Evolutionary conservation across 345 rosid species (phyloP).

Genomic region (Iberis pinnata): DNA sequence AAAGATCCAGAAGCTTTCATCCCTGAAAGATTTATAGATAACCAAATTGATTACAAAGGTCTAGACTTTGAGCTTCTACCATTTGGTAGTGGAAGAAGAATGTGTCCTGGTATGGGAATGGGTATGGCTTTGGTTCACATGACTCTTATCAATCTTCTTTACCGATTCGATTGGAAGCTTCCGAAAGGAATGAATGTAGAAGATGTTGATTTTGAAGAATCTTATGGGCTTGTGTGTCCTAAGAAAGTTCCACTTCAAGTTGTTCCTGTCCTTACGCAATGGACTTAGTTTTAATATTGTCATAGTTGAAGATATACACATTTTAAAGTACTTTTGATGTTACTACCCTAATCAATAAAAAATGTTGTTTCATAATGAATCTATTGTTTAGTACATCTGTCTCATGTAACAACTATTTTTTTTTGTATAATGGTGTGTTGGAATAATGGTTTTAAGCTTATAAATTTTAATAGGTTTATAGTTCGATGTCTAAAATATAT

Average conservation of each 20-base stretch:
- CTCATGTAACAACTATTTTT: no score
- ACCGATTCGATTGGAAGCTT: slow-evolving; percentile 44
- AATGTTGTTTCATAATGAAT: no score
- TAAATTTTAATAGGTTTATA: no score
- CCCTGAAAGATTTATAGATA: slow-evolving; percentile 26
- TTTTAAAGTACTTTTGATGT: neutral
- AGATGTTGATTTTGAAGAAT: slow-evolving; percentile 49
- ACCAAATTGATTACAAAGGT: slow-evolving; percentile 41
- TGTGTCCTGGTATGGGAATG: no score
- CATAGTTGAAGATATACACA: neutral
- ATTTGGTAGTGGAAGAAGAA: slow-evolving; percentile 57
- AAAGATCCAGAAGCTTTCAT: slow-evolving; percentile 19
- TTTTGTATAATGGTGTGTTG: no score
- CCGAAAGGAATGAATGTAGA: slow-evolving; percentile 35
- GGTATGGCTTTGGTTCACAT: slow-evolving; percentile 36
- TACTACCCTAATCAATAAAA: no score
- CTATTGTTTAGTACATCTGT: no score
- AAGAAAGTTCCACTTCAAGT: slow-evolving; percentile 47
- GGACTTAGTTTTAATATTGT: neutral
- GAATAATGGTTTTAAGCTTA: no score
- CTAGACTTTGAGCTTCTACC: slow-evolving; percentile 45
- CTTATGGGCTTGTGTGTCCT: slow-evolving; percentile 33
- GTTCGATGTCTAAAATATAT: no score
- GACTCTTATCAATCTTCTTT: slow-evolving; percentile 40
- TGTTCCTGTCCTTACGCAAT: slow-evolving; percentile 17